Base-by-base conservation (phyloP, 164 flowering plant species). In the Chimonanthus salicifolius region DNA sequence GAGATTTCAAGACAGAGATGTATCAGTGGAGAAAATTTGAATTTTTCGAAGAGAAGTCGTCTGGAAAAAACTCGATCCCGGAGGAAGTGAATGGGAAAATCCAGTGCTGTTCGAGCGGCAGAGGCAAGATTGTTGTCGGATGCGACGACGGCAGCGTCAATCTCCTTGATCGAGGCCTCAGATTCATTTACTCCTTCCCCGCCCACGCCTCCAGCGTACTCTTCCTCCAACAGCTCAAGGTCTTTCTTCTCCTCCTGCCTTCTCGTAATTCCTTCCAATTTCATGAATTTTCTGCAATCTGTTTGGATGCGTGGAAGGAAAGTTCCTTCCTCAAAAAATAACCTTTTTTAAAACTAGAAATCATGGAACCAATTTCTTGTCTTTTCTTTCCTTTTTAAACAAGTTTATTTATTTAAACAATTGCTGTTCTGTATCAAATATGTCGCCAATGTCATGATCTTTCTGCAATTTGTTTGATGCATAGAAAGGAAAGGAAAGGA, bases 21-120 rank as follows among this genome's bases (percentile, higher is more conserved):
- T 93, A 92, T 73, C 97, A 95, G 71, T 95, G 94, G 97, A 83
- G 97, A 83, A 95, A 93, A 76, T 95, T 95, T 84, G 98, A 95
- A 74, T 95, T 95, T 82, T 93, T 95, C 76, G 99, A 95, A 85
- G 97, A 92, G 83, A 95, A 95, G 78, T 82, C 77, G 16, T 78
- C 83, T 2, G 91, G 91, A 3, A 89, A 86, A 74, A 74, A 81
- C 83, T 58, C 83, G 76, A 82, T 91, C 47, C 89, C 94, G 2
- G 89, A 86, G 15, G 95, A 95, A 21, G 86, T 90, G 0, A 69
- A 70, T 0, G 94, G 92, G 1, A 83, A 79, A 60, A 81, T 95
- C 71, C 64, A 78, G 65, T 93, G 97, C 74, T 92, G 95, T 76
- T 92, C 97, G 45, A 88, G 92, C 75, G 98, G 98, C 51, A 78